These are phyloP conservation scores for Fusarium pilosicola DNA, from an alignment of 2,329 filamentous ascomycete species.

Conservation along the genomic window DNA sequence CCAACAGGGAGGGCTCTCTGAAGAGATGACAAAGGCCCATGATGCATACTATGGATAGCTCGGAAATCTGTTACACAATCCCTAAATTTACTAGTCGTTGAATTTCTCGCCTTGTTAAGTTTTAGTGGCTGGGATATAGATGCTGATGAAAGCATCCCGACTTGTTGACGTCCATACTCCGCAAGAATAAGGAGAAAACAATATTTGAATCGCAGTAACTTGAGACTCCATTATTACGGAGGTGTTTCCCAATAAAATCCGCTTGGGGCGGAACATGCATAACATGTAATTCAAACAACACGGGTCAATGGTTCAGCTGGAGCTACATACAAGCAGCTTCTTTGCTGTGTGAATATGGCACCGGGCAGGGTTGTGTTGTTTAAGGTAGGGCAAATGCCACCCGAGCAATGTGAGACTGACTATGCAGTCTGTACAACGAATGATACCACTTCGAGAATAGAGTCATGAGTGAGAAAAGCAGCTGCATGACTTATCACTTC, in stretches of 20 bases:
- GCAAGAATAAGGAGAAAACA: neutral
- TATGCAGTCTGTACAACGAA: neutral
- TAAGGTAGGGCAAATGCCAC: neutral
- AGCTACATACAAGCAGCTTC: neutral
- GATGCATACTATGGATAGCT: conserved; percentile 33
- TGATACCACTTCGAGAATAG: neutral
- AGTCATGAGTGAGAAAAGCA: neutral
- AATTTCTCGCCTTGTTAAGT: too few relatives aligned
- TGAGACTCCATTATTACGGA: neutral
- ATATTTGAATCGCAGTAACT: neutral
- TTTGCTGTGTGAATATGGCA: neutral
- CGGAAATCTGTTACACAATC: neutral
- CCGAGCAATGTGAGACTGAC: neutral
- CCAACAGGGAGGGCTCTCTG: conserved; percentile 50
- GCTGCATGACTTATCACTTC: neutral
- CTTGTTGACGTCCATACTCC: neutral
- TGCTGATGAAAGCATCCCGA: neutral
- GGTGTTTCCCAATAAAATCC: neutral
- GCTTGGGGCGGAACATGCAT: neutral
- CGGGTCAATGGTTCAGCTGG: neutral
- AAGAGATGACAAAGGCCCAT: conserved; percentile 37
- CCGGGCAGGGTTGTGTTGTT: neutral
- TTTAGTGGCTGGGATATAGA: neutral
- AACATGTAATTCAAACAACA: neutral
- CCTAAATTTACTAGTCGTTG: neutral